A percentile compares a stretch with the other conserved stretches of the same genome.
phyloP scores from a whole-genome alignment of 129 eudicot genomes.

The Lactuca sativa region DNA sequence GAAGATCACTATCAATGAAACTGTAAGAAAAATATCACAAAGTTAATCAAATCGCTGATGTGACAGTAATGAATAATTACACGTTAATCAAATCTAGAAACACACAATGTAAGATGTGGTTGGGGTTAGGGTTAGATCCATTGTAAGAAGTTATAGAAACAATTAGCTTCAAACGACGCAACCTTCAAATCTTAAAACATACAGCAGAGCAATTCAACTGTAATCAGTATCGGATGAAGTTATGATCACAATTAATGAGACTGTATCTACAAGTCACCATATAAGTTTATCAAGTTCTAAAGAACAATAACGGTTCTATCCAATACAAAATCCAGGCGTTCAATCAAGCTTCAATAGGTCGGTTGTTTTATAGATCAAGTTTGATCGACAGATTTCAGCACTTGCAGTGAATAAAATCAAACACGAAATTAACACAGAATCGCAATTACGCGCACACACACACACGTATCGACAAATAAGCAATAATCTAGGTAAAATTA shows the following conservation, averaged over 20 bases:
- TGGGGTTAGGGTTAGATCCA: not conserved
- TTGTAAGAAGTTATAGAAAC: not conserved
- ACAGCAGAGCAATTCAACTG: not conserved
- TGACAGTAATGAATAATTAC: not conserved
- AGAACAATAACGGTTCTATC: constrained; percentile 7
- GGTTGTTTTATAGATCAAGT: not conserved
- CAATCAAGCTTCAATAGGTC: constrained; percentile 2
- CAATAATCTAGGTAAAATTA: not conserved
- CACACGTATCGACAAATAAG: not conserved
- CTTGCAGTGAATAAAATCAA: not conserved
- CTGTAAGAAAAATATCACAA: constrained; percentile 1
- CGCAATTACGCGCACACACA: not conserved
- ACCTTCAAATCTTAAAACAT: not conserved
- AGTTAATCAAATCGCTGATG: constrained; percentile 5
- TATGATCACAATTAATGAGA: constrained; percentile 9
- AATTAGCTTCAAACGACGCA: not conserved
- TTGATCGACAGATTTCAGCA: not conserved
- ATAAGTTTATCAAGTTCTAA: constrained; percentile 3
- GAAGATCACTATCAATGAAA: not conserved
- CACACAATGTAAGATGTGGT: not conserved
- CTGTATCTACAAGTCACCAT: not conserved
- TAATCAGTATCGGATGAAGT: constrained; percentile 16
- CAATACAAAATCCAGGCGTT: constrained; percentile 13
- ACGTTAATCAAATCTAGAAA: not conserved
- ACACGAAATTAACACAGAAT: constrained; percentile 8